phyloP scores from a whole-genome alignment of 2,329 filamentous ascomycete genomes.

The Purpureocillium lavendulum region DNA sequence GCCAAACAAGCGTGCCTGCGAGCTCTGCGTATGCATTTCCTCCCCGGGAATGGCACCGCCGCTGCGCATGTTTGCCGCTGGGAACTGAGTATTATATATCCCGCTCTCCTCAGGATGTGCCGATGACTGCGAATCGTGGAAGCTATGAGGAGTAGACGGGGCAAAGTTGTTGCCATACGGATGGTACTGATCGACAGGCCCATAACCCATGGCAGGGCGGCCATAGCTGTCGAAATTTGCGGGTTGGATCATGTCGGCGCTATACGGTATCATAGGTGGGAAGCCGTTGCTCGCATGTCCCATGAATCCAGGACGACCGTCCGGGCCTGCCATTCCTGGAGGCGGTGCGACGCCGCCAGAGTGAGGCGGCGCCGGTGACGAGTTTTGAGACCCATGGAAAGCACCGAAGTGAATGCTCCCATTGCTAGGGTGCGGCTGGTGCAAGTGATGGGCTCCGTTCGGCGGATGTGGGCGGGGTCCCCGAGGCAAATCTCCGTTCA shows the following conservation, averaged over 20 bases:
- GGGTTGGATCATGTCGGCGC: slow-evolving; percentile 24
- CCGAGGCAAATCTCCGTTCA: slow-evolving; percentile 23
- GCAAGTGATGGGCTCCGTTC: slow-evolving; percentile 28
- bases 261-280: slow-evolving; percentile 27
- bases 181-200: slow-evolving; percentile 24
- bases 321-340: slow-evolving; percentile 30
- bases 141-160: slow-evolving; percentile 51
- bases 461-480: slow-evolving; percentile 22
- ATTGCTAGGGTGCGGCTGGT: slow-evolving; percentile 45
- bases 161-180: slow-evolving; percentile 33
- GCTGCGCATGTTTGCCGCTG: slow-evolving; percentile 29
- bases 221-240: slow-evolving; percentile 28
- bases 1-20: slow-evolving; percentile 20
- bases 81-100: slow-evolving; percentile 27
- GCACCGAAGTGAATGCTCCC: slow-evolving; percentile 49
- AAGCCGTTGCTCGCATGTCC: slow-evolving; percentile 24
- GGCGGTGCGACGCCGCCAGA: slow-evolving; percentile 40
- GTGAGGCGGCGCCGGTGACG: slow-evolving; percentile 46
- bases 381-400: slow-evolving; percentile 45
- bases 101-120: slow-evolving; percentile 36
- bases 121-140: slow-evolving; percentile 53
- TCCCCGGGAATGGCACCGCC: slow-evolving; percentile 20
- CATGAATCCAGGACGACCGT: slow-evolving; percentile 25
- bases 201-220: slow-evolving; percentile 25
- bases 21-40: slow-evolving; percentile 18